A percentile compares a stretch with the other conserved stretches of the same genome.
Conservation (phyloP, 805 yeast genomes). For the Debaryomyces prosopidis region DNA sequence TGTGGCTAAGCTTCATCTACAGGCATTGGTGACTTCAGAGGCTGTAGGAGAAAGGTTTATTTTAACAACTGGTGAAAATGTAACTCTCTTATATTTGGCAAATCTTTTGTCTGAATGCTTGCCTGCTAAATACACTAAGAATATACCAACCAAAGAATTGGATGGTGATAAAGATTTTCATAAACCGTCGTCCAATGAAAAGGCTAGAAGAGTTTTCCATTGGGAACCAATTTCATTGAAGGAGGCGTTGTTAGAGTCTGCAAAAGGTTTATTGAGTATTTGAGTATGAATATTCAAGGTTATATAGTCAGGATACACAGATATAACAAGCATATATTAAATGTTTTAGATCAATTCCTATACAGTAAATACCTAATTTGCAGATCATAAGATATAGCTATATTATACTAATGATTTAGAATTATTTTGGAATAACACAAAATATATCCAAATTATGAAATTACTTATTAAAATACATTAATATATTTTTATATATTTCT, state of each 20-base stretch:
- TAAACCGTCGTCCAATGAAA: neutral
- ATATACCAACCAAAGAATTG: neutral
- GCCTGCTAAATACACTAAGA: neutral
- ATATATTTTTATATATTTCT: no score
- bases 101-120: neutral
- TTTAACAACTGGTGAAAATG: neutral
- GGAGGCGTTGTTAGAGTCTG: neutral
- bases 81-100: neutral
- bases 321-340: no score
- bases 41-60: slow-evolving; percentile 27
- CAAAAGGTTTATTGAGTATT: slow-evolving; percentile 1
- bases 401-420: no score
- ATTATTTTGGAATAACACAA: no score
- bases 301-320: no score
- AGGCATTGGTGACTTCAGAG: slow-evolving; percentile 32
- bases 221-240: neutral
- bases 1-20: slow-evolving; percentile 1
- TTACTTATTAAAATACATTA: no score
- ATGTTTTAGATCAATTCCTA: no score
- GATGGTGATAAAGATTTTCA: neutral
- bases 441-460: no score
- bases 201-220: neutral
- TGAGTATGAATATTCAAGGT: no score
- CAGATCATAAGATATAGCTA: no score
- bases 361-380: no score